These are phyloP conservation scores for Prunus mongolica DNA, from an alignment of 306 rosid genomes.

Conservation along the genomic window DNA sequence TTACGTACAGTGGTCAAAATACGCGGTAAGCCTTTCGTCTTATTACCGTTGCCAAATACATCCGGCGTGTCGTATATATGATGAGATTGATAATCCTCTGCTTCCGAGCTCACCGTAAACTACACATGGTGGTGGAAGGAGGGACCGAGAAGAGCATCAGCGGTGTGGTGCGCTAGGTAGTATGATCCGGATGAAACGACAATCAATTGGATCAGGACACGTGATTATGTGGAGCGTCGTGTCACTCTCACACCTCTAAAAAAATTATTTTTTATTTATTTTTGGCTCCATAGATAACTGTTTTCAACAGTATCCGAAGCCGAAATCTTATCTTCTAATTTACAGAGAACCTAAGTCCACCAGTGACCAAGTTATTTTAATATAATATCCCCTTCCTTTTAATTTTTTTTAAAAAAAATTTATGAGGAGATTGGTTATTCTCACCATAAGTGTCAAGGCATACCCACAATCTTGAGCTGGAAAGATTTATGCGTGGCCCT, in stretches of 20 bases:
- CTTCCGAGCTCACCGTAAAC: background rate
- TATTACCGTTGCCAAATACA: background rate
- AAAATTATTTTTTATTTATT: background rate
- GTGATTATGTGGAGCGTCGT: background rate
- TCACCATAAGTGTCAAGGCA: accelerated
- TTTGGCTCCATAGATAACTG: background rate
- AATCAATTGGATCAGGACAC: background rate
- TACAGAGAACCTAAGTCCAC: background rate
- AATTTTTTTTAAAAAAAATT: background rate
- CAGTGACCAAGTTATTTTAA: too few relatives aligned
- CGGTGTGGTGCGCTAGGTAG: background rate
- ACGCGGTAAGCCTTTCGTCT: background rate
- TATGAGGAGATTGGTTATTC: accelerated
- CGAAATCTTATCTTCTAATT: background rate
- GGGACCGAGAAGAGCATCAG: background rate
- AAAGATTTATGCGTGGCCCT: too few relatives aligned
- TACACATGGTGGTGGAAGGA: background rate
- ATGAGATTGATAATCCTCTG: background rate
- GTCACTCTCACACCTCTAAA: background rate
- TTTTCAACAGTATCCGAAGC: background rate
- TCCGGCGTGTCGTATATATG: background rate
- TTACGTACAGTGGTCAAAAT: background rate
- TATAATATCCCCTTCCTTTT: too few relatives aligned
- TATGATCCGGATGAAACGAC: background rate
- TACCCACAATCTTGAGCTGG: accelerated